Conservation (phyloP, 306 rosid species). For the Vicia villosa region DNA sequence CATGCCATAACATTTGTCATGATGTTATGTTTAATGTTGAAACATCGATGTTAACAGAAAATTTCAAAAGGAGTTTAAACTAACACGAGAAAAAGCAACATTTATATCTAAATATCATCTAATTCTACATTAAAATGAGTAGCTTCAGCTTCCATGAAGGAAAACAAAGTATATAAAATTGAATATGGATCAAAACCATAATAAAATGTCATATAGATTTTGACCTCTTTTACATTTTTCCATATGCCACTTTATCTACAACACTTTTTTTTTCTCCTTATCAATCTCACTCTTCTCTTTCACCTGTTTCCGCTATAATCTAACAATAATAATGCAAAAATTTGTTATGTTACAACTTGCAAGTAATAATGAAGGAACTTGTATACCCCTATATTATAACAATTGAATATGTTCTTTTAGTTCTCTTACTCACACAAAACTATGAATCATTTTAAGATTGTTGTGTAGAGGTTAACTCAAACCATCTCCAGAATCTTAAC, state of each 20-base stretch:
- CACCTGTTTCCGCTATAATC: slow-evolving; percentile 57
- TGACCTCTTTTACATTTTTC: slow-evolving; percentile 28
- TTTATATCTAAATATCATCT: background rate
- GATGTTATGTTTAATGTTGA: too few species aligned
- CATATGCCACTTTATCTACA: slow-evolving; percentile 50
- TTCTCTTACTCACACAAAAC: slow-evolving; percentile 36
- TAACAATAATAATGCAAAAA: slow-evolving; percentile 63
- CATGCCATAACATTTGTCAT: too few species aligned
- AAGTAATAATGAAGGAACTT: slow-evolving; percentile 46
- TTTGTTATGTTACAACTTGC: slow-evolving; percentile 55
- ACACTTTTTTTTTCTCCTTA: background rate
- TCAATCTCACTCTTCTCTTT: slow-evolving; percentile 53
- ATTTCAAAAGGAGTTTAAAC: too few species aligned
- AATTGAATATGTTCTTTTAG: slow-evolving; percentile 39
- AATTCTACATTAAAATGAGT: slow-evolving; percentile 30
- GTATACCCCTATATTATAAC: slow-evolving; percentile 43
- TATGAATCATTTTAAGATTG: slow-evolving; percentile 31
- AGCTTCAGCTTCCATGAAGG: slow-evolving; percentile 14
- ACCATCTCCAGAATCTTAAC: slow-evolving; percentile 95
- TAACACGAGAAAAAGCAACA: slow-evolving; percentile 2
- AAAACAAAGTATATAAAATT: slow-evolving; percentile 32
- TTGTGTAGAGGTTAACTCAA: slow-evolving; percentile 39
- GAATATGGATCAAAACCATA: slow-evolving; percentile 38
- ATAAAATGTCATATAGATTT: slow-evolving; percentile 48
- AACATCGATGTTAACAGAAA: too few species aligned